These are phyloP conservation scores for Kluyveromyces sp. DNA, from an alignment of 1,139 yeast genomes.

Conservation along the genomic window DNA sequence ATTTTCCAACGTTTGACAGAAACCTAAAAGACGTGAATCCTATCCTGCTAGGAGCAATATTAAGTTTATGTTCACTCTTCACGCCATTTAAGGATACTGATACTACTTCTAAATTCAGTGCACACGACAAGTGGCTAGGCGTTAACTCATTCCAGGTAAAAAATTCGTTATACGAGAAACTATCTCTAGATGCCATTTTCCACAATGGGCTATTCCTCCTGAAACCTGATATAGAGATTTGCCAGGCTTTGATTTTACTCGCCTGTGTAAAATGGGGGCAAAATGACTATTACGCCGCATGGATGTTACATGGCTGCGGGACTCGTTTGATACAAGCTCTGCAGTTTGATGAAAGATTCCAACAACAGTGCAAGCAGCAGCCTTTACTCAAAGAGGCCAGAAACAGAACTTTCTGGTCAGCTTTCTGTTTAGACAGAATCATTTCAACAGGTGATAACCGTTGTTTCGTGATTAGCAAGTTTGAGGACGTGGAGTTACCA, in stretches of 20 bases:
- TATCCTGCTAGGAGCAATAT: conserved; percentile 11
- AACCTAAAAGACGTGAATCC: conserved; percentile 9
- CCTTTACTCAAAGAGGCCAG: conserved; percentile 8
- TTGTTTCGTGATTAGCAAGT: conserved; percentile 7
- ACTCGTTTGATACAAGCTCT: conserved; percentile 12
- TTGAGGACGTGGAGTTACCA: conserved; percentile 8
- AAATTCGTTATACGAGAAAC: conserved; percentile 11
- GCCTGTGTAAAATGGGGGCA: conserved; percentile 12
- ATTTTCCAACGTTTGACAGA: conserved; percentile 7
- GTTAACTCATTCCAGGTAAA: conserved; percentile 9
- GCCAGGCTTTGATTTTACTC: conserved; percentile 10
- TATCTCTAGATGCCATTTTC: conserved; percentile 12
- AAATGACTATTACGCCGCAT: conserved; percentile 12
- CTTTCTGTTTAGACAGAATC: conserved; percentile 11
- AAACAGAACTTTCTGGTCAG: conserved; percentile 11
- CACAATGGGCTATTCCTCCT: conserved; percentile 5
- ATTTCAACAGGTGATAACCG: conserved; percentile 12
- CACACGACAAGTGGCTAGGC: conserved; percentile 12
- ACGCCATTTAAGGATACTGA: conserved; percentile 6
- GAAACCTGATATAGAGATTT: conserved; percentile 12
- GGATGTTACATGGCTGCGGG: conserved; percentile 14
- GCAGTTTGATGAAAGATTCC: conserved; percentile 11
- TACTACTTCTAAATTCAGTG: background rate
- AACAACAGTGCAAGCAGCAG: conserved; percentile 5
- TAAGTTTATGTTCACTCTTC: conserved; percentile 9